Base-by-base conservation (phyloP, 805 yeast genomes). In the Citeromyces matritensis region DNA sequence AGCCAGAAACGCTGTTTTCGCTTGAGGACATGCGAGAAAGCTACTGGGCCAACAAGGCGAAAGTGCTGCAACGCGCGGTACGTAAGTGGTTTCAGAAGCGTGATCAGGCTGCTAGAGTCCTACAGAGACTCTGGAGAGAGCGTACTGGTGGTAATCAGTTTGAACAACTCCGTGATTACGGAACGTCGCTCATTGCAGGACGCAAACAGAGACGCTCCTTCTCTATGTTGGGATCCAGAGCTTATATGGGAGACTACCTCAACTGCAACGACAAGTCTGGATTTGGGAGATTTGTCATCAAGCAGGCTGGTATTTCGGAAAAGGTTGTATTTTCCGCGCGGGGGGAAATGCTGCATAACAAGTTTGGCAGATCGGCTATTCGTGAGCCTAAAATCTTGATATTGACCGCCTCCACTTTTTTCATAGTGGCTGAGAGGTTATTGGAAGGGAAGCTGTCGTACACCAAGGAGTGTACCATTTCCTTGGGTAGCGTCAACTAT, bases 1-100 rank as follows among this genome's bases (percentile, higher is more conserved):
- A 94, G 9, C 98, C 98, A 7, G 98, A 91, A 51, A 88, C 97
- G 0, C 61, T 91, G 45, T 91, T 91, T 51, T 95, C 95, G 0
- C 60, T 91, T 35, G 99, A 91, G 56, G 88, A 83, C 44, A 74
- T 88, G 88, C 72, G 97, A 53, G 99, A 91, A 46, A 80, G 76
- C 58, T 91, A 85, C 51, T 91, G 98, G 97, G 88, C 84, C 47
- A 83, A 82, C 43, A 91, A 91, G 94, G 98, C 98, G 4, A 86
- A 94, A 3, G 73, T 94, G 44, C 88, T 91, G 43, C 99, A 91
- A 61, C 72, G 96, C 41, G 97, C 98, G 3, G 85, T 96, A 82
- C 70, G 98, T 60, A 65, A 82, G 44, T 82, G 78, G 48, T 58
- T 75, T 38, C 75, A 73, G 52, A 67, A 82, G 47, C 76, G 86